Evolutionary conservation across 495 filamentous ascomycete species (phyloP).

Genomic region (Hyaloscypha finlandica): DNA sequence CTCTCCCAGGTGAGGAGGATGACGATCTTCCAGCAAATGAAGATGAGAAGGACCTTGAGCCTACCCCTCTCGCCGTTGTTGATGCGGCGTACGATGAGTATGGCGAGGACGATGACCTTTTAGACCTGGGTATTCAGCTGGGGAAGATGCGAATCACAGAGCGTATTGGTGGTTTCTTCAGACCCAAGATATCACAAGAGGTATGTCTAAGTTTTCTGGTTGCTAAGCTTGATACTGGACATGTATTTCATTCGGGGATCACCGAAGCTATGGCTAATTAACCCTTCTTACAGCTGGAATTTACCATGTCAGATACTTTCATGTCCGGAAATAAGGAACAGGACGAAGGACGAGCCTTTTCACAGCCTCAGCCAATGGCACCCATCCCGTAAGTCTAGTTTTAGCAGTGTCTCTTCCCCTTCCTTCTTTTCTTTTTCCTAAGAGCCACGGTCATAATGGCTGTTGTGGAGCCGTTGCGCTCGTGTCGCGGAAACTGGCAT

Average conservation of each 20-base stretch:
- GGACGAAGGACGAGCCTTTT: slow-evolving; percentile 1
- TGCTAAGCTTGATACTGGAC: not conserved
- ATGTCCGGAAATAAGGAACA: slow-evolving; percentile 21
- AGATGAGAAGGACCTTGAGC: slow-evolving; percentile 45
- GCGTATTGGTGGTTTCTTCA: slow-evolving; percentile 61
- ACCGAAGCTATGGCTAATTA: slow-evolving; percentile 1
- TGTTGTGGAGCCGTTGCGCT: not conserved
- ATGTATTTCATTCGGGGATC: no score
- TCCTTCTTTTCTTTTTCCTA: not conserved
- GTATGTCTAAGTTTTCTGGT: slow-evolving; percentile 40
- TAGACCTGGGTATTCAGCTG: slow-evolving; percentile 69
- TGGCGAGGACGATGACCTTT: slow-evolving; percentile 57
- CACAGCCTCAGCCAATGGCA: slow-evolving; percentile 7
- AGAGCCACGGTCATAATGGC: not conserved
- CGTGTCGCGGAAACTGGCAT: not conserved
- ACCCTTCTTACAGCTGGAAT: slow-evolving; percentile 16
- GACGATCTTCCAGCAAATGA: slow-evolving; percentile 49
- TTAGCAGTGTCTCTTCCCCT: no score
- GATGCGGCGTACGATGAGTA: slow-evolving; percentile 65
- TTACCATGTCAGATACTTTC: slow-evolving; percentile 23
- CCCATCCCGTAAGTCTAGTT: slow-evolving; percentile 16
- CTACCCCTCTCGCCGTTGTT: slow-evolving; percentile 54
- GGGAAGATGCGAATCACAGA: slow-evolving; percentile 74
- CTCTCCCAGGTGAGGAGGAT: slow-evolving; percentile 48
- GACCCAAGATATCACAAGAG: slow-evolving; percentile 67